Base-by-base conservation (phyloP, 352 stramenopile species). In the Globisporangium lucens region DNA sequence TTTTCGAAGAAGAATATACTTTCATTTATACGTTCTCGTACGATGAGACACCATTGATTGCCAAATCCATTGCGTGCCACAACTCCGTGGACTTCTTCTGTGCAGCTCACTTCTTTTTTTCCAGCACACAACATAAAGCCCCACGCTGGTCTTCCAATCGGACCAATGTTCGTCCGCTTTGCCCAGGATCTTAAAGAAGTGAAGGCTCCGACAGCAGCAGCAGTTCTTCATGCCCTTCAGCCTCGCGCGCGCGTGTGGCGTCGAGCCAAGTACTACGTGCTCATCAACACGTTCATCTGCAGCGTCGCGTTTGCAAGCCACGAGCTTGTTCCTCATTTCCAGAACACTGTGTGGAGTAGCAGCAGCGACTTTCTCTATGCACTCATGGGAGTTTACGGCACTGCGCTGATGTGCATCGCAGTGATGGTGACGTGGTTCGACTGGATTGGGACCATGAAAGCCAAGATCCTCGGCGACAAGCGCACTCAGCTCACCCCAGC, bases 221-320 rank as follows among this genome's bases (percentile, higher is more conserved):
- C 33, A 36, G 33, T 7, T 36, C 6, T 5, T 36, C 33, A 36
- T 9, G 0, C 33, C 33, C 33, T 36, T 46, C 65, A 20, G 27
- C 17, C 12, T 55, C 5, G 61, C 72, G 61, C 72, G 61, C 70
- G 74, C 1, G 17, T 82, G 29, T 68, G 77, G 67, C 80, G 87
- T 35, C 78, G 82, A 35, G 75, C 75, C 71, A 93, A 91, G 77
- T 95, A 87, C 73, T 95, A 95, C 76, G 60, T 71, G 15, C 57
- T 95, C 63, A 90, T 95, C 74, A 95, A 95, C 64, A 74, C 76
- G n/a, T 95, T 95, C 73, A 91, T 92, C 68, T 89, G 74, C 65
- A 75, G 73, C 51, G 71, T 95, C 36, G 79, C 69, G 7, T 27
- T 76, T 10, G 56, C 51, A 12, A 87, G 77, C 66, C 75, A 72